Evolutionary conservation across 306 rosid genomes (phyloP).

Genomic region (Glycine soja): DNA sequence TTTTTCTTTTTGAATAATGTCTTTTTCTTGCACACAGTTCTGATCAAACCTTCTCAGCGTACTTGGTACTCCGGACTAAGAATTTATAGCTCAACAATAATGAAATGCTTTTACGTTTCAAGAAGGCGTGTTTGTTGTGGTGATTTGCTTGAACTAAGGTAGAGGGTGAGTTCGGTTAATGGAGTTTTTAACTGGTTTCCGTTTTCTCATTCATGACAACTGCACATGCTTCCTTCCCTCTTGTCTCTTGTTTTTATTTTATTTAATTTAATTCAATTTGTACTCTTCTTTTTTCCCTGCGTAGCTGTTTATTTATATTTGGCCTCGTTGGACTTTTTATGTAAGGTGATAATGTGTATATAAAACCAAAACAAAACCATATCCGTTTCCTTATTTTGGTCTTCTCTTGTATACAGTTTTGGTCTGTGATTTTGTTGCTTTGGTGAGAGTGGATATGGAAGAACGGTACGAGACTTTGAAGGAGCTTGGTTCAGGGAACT

Average conservation of each 20-base stretch:
- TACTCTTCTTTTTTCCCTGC: not conserved
- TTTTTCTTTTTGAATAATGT: not conserved
- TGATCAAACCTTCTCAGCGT: not conserved
- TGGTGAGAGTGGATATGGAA: slow-evolving; percentile 60
- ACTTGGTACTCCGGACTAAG: not conserved
- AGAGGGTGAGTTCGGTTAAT: not conserved
- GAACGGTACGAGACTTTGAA: slow-evolving; percentile 75
- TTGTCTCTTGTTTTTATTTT: not conserved
- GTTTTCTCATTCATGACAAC: not conserved
- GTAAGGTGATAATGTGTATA: not conserved
- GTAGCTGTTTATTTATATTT: slow-evolving; percentile 1
- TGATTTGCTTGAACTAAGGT: not conserved
- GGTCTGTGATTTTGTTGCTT: slow-evolving; percentile 6
- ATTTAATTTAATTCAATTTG: slow-evolving; percentile 1
- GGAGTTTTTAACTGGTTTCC: not conserved
- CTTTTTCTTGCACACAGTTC: not conserved
- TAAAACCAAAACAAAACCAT: no score
- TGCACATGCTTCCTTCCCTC: not conserved
- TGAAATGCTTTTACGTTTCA: slow-evolving; percentile 5
- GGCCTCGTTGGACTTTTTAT: slow-evolving; percentile 19
- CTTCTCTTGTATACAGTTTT: not conserved
- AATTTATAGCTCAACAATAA: not conserved
- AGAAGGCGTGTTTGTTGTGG: not conserved
- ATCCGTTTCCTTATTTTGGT: not conserved
- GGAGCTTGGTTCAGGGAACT: slow-evolving; percentile 91